These are phyloP conservation scores for Astraeus odoratus DNA, from an alignment of 768 basidiomycete species.

Conservation along the genomic window DNA sequence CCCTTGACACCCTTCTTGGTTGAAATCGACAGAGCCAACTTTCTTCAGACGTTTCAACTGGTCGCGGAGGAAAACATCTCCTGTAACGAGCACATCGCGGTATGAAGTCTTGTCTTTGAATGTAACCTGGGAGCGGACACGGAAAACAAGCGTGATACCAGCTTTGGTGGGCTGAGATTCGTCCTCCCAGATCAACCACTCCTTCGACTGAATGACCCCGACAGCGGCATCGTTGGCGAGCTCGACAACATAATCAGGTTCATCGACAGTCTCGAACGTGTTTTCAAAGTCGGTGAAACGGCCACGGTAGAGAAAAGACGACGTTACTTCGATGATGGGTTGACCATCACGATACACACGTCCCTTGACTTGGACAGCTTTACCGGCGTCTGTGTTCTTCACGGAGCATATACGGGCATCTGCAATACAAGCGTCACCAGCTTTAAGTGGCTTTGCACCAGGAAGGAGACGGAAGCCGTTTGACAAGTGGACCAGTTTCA, in stretches of 20 bases:
- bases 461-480: slow-evolving; percentile 92
- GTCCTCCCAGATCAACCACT: slow-evolving; percentile 97
- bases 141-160: slow-evolving; percentile 86
- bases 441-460: slow-evolving; percentile 67
- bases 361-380: slow-evolving; percentile 87
- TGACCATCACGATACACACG: slow-evolving; percentile 68
- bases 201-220: slow-evolving; percentile 89
- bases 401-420: slow-evolving; percentile 87
- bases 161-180: slow-evolving; percentile 67
- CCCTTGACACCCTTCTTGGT: slow-evolving; percentile 81
- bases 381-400: slow-evolving; percentile 84
- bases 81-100: slow-evolving; percentile 72
- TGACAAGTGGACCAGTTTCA: slow-evolving; percentile 94
- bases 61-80: slow-evolving; percentile 82
- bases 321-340: slow-evolving; percentile 88
- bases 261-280: slow-evolving; percentile 90
- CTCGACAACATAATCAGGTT: slow-evolving; percentile 80
- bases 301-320: slow-evolving; percentile 95
- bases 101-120: slow-evolving; percentile 90
- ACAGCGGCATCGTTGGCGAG: slow-evolving; percentile 71
- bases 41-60: slow-evolving; percentile 84
- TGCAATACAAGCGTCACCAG: slow-evolving; percentile 85
- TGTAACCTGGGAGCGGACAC: slow-evolving; percentile 73
- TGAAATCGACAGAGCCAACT: slow-evolving; percentile 83
- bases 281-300: slow-evolving; percentile 90